phyloP scores from a whole-genome alignment of 441 rosid species.

The Eutrema salsugineum region DNA sequence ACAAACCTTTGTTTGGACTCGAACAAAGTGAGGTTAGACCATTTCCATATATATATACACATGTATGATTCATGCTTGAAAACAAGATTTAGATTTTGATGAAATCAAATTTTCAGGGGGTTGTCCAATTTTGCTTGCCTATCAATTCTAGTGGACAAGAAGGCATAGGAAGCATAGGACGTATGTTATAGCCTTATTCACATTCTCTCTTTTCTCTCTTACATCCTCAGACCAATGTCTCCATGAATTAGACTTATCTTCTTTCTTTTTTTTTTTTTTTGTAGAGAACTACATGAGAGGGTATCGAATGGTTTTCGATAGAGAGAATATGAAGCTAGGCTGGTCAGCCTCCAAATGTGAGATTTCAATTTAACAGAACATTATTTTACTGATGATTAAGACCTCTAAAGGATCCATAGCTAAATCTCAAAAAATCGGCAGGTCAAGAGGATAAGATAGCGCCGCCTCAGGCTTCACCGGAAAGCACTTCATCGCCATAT shows the following conservation, averaged over 20 bases:
- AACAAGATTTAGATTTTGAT: not conserved
- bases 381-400: not conserved
- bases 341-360: slow-evolving; percentile 85
- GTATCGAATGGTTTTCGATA: slow-evolving; percentile 70
- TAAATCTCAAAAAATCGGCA: slow-evolving; percentile 12
- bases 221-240: not conserved
- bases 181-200: slow-evolving; percentile 25
- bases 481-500: slow-evolving; percentile 36
- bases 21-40: slow-evolving; percentile 35
- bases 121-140: slow-evolving; percentile 64
- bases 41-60: not conserved
- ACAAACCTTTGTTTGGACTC: slow-evolving; percentile 57
- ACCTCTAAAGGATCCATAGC: not conserved
- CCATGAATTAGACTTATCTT: not conserved
- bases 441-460: slow-evolving; percentile 52
- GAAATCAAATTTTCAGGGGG: slow-evolving; percentile 30
- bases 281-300: slow-evolving; percentile 90
- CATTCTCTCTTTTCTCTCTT: not conserved
- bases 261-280: not conserved
- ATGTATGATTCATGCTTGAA: not conserved
- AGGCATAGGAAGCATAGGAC: slow-evolving; percentile 64
- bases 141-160: slow-evolving; percentile 45
- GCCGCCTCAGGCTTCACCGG: slow-evolving; percentile 46
- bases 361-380: slow-evolving; percentile 23
- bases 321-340: slow-evolving; percentile 72